Evolutionary conservation across 257 asterid genomes (phyloP), one percentile per base, ranked within the genome.

Genomic region (Prunella vulgaris): DNA sequence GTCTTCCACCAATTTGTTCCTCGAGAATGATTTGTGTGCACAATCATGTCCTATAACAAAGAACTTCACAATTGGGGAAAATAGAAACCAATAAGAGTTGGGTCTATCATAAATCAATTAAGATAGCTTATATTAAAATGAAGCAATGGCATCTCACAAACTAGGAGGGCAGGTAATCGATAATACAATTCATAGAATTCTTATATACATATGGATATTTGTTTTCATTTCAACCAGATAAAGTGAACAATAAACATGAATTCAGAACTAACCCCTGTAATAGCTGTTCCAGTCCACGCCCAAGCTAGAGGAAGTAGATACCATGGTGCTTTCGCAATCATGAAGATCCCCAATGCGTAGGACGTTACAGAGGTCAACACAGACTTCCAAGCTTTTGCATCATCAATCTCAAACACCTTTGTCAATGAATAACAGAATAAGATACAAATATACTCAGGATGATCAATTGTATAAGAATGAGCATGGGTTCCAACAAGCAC

Each of bases 281-380:
- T 60, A 17, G 99, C 97, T 51, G 99, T 94, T 72, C 99, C 99
- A 7, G 99, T 89, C 96, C 96, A 94, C 68, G 97, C 96, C 99
- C 97, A 94, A 71, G 99, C 96, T 28, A 94, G 79, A 24, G 99
- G 99, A 82, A 94, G 97, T n/a, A 94, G 85, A 83, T 90, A 94
- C 99, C 97, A 91, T 17, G 99, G 96, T 28, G 96, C 78, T 84
- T 93, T 93, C 74, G 97, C 85, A 73, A 94, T 89, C 96, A 86
- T 83, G 78, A 80, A 72, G 48, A 94, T 88, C 53, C 99, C 99
- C 83, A 89, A 56, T 0, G 96, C 80, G 76, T 94, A 94, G 1
- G 97, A 83, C 33, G 90, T 80, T 51, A 79, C 90, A 33, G 99
- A 90, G 75, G 77, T 79, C 84, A 90, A 63, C 46, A 94, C 96